Base-by-base conservation (phyloP, 768 basidiomycete genomes). In the Mycena indigotica region DNA sequence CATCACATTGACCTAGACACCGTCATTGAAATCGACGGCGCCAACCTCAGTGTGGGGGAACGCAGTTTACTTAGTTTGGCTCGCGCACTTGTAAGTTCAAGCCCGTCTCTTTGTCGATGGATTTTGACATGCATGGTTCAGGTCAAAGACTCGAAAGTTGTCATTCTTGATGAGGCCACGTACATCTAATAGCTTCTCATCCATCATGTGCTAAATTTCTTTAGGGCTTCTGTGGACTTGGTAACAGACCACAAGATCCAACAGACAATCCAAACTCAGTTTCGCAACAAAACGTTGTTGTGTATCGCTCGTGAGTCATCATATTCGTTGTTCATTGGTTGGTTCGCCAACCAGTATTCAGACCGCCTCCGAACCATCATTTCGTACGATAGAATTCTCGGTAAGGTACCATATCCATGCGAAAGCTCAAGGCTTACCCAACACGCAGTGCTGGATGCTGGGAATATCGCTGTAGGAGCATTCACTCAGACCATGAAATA, bases 191-290 rank as follows among this genome's bases (percentile, higher is more conserved):
- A 13, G 10, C 19, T 26, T 3, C 57, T 28, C 26, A 30, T 44
- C 49, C 17, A 17, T 10, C 10, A 52, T 26, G 21, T 57, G 65
- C 12, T 50, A 44, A 17, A 50, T 32, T 52, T 60, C 23, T 25
- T 24, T 35, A 71, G 67, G 74, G 88, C 88, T 12, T 88, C 86
- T 4, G 88, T 91, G 13, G 88, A 91, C 64, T 77, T 85, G 50
- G 89, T 88, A 68, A 93, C 90, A 0, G 92, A 93, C 70, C 75
- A 83, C 58, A 88, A 87, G 70, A 92, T 95, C 53, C 92, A 95
- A 65, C 74, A 82, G 38, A 93, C 92, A 3, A 93, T 95, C 50
- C 79, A 86, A 5, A 79, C 73, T 5, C 82, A 87, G 69, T 94
- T 94, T 75, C 75, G 72, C 41, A 84, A 87, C 63, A 82, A 85